Percentiles rank a stretch among this genome's conserved stretches.
Evolutionary conservation across 257 asterid species (phyloP).

Genomic region (Solanum chiquidenum): DNA sequence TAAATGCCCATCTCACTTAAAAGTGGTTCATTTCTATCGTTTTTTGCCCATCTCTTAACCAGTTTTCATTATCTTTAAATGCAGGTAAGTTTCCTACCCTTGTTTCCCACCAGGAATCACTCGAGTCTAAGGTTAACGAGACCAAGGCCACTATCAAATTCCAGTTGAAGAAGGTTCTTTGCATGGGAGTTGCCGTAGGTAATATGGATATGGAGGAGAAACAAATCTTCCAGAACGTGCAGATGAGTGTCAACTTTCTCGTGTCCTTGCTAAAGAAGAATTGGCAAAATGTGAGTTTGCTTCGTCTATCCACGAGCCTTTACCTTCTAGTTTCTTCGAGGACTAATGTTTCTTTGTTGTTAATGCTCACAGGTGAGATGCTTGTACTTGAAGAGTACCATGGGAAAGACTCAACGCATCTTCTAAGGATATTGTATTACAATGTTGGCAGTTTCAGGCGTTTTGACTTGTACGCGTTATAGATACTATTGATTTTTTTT

Average conservation of each 20-base stretch:
- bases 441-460: not conserved
- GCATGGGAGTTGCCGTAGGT: slow-evolving; percentile 9
- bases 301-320: not conserved
- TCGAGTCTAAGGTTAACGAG: not conserved
- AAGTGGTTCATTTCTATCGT: not conserved
- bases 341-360: not conserved
- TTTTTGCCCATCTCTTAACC: not conserved
- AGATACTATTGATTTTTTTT: not conserved
- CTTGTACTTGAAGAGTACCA: slow-evolving; percentile 6
- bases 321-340: not conserved
- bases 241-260: slow-evolving; percentile 4
- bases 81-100: slow-evolving; percentile 7
- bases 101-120: slow-evolving; percentile 4
- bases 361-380: slow-evolving; percentile 1
- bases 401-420: slow-evolving; percentile 8
- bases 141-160: slow-evolving; percentile 6
- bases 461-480: not conserved
- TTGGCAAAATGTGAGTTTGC: slow-evolving; percentile 4
- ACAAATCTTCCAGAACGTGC: slow-evolving; percentile 6
- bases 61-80: not conserved
- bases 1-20: not conserved
- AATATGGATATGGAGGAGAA: slow-evolving; percentile 6
- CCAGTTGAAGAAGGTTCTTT: slow-evolving; percentile 9
- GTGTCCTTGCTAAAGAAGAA: slow-evolving; percentile 9
- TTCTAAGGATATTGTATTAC: not conserved